These are phyloP conservation scores for Fusarium citri DNA, from an alignment of 2,329 filamentous ascomycete genomes.

Conservation along the genomic window DNA sequence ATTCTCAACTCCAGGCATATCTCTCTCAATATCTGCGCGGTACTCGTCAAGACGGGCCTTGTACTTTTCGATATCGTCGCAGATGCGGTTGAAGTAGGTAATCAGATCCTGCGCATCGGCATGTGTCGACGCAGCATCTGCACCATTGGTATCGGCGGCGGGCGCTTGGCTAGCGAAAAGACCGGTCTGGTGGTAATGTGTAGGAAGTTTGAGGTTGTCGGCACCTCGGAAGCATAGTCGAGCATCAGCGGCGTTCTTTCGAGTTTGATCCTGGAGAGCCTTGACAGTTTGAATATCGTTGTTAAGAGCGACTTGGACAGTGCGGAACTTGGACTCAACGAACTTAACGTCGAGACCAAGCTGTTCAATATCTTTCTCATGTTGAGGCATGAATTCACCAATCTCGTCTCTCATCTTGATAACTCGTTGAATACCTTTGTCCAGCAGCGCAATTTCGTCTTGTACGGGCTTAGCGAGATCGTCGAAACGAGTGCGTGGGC, in stretches of 20 bases:
- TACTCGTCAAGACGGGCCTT: constrained; percentile 59
- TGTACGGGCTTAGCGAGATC: constrained; percentile 88
- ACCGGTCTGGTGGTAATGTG: constrained; percentile 63
- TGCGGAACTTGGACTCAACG: constrained; percentile 61
- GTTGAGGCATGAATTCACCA: constrained; percentile 72
- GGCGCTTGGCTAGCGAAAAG: constrained; percentile 54
- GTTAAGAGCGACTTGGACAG: constrained; percentile 58
- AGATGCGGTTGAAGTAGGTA: constrained; percentile 59
- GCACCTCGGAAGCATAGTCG: constrained; percentile 78
- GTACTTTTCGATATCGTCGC: constrained; percentile 57
- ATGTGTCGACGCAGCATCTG: constrained; percentile 52
- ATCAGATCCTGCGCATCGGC: constrained; percentile 57
- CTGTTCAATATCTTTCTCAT: constrained; percentile 61
- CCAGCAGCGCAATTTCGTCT: constrained; percentile 79
- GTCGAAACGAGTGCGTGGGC: constrained; percentile 90
- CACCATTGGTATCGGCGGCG: constrained; percentile 44
- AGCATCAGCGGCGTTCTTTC: constrained; percentile 76
- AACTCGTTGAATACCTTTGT: constrained; percentile 82
- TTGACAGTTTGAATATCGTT: constrained; percentile 72
- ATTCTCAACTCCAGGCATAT: constrained; percentile 61
- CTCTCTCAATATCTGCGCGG: constrained; percentile 59
- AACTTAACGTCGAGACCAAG: constrained; percentile 61
- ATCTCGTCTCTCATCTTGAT: constrained; percentile 83
- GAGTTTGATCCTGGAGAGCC: constrained; percentile 68
- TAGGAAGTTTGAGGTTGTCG: constrained; percentile 78